Base-by-base conservation (phyloP, 352 stramenopile species). In the Plasmopara viticola region DNA sequence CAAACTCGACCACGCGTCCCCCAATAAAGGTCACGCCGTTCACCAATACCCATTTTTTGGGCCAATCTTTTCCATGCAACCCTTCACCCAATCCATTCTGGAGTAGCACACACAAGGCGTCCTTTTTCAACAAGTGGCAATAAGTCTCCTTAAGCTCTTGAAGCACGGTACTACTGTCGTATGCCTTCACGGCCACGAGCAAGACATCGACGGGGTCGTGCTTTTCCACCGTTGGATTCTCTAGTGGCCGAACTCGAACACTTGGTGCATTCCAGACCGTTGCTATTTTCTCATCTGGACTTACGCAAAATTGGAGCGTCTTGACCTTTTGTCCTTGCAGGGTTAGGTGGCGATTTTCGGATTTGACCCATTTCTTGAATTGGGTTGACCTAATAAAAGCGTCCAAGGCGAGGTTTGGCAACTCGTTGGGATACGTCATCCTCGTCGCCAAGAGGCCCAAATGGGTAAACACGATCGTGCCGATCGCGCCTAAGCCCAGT, bases 11-110 rank as follows among this genome's bases (percentile, higher is more conserved):
- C 41, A 74, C 44, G 25, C 68, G 64, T 15, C 75, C 76, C 14
- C 80, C 74, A 15, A 89, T 61, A 59, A 80, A 87, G 31, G 78
- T 91, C 50, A 91, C 78, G 15, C 72, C 76, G 37, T 86, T 72
- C 1, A 52, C 66, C 48, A 86, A 82, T 34, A 71, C 53, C 65
- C 72, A 35, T 35, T 35, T 35, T 35, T 35, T 1, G 31, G 10
- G 10, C 20, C 20, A 25, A 25, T 34, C 13, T 15, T 48, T 38
- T 43, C 20, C 28, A 4, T 72, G 68, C 13, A 78, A 34, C 44
- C 1, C 31, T 12, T 78, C 64, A 17, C 70, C 70, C 13, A 87
- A 60, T 41, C 78, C 80, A 48, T 91, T 91, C 49, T 89, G 78
- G 0, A 89, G 61, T 37, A 87, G 58, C 13, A 91, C 72, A 38